Evolutionary conservation across 306 rosid species (phyloP), one percentile per base, ranked within the genome.

Genomic region (Vigna radiata): DNA sequence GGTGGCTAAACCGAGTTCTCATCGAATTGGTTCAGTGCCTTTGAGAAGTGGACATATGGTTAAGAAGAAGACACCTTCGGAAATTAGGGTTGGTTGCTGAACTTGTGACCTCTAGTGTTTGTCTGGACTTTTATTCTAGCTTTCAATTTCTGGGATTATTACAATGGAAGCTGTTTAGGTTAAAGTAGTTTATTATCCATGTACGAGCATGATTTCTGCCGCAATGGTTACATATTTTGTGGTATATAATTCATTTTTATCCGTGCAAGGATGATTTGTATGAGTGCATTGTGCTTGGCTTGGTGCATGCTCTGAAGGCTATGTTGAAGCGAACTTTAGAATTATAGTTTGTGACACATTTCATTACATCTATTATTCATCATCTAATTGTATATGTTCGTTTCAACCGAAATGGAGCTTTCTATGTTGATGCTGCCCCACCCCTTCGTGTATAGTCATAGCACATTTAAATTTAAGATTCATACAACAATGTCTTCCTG

Each of bases 61-160:
- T 43, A 95, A 87, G 65, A 86, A 93, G 88, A 92, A 95, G 83
- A 90, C 98, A 5, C 97, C 97, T 25, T 95, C 96, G 0, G 89
- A 92, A 83, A 89, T 95, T 68, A 85, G 85, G 83, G 88, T 85
- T 44, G 68, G 61, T 77, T 65, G 4, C 31, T 6, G 16, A 31
- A 0, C 73, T 59, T 36, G 15, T 13, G 8, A 3, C 31, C 25
- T 79, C 72, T 19, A 3, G 25, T 31, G 3, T 48, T 60, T 18
- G 17, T 12, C 19, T n/a, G n/a, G n/a, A n/a, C n/a, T n/a, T n/a
- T n/a, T n/a, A n/a, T n/a, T n/a, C n/a, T n/a, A n/a, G n/a, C 6
- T 1, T 72, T 64, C 53, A 14, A 10, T 53, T 39, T 27, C 9
- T 33, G 19, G 29, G 17, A 60, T 64, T 36, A 36, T 36, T 62